Conservation (phyloP, 345 rosid genomes). For the Corymbia maculata region DNA sequence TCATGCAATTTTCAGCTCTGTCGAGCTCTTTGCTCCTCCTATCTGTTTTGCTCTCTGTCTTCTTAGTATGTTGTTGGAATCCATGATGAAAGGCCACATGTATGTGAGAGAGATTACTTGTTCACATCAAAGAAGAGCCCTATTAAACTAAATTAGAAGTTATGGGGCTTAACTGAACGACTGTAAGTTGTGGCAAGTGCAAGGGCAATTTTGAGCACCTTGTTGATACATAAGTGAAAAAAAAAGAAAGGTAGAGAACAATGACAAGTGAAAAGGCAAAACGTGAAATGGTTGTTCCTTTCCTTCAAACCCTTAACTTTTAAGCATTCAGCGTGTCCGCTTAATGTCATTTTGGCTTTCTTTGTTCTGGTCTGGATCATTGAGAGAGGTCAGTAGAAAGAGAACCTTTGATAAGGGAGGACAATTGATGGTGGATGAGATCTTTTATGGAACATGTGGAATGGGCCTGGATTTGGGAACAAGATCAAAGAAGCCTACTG, state of each 20-base stretch:
- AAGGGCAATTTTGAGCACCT: not conserved
- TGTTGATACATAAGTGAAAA: too few species aligned
- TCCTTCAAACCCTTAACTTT: too few species aligned
- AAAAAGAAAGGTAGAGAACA: too few species aligned
- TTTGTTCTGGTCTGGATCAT: not conserved
- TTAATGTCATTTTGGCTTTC: not conserved
- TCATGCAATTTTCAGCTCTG: not conserved
- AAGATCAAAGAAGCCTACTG: not conserved
- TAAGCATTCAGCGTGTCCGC: too few species aligned
- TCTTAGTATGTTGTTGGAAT: not conserved
- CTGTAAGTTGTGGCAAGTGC: not conserved
- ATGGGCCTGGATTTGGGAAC: not conserved
- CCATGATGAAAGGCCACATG: not conserved
- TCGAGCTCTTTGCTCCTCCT: not conserved
- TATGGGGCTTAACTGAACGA: not conserved
- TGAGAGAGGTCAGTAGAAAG: not conserved
- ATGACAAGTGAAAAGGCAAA: too few species aligned
- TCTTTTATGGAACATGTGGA: not conserved
- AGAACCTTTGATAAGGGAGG: not conserved
- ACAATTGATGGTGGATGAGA: not conserved
- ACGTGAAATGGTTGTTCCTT: too few species aligned
- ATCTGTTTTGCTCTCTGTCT: not conserved
- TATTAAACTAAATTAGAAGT: not conserved
- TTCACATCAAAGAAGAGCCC: not conserved
- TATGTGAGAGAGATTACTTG: not conserved